Evolutionary conservation across 2,329 filamentous ascomycete genomes (phyloP).

Genomic region (Emmonsia crescens): DNA sequence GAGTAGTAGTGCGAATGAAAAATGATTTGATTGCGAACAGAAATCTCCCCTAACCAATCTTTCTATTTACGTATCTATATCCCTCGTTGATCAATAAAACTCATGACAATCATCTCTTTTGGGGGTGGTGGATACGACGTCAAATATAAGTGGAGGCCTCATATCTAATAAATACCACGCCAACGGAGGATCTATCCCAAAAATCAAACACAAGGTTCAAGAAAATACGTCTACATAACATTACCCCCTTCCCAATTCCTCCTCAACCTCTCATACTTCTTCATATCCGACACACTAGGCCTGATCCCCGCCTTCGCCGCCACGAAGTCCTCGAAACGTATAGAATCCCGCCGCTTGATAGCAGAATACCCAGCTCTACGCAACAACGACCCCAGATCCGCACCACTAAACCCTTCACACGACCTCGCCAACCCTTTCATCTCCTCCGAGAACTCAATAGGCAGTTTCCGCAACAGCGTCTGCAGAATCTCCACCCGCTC

Average conservation of each 20-base stretch:
- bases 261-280: slow-evolving; percentile 46
- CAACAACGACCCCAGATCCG: slow-evolving; percentile 50
- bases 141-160: background rate
- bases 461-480: slow-evolving; percentile 47
- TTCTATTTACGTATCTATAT: background rate
- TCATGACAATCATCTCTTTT: background rate
- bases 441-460: slow-evolving; percentile 41
- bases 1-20: background rate
- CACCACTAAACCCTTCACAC: slow-evolving; percentile 68
- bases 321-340: slow-evolving; percentile 37
- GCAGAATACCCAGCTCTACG: slow-evolving; percentile 49
- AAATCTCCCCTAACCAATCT: background rate
- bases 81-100: background rate
- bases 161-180: background rate
- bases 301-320: slow-evolving; percentile 30
- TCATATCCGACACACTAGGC: slow-evolving; percentile 46
- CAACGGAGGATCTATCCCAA: slow-evolving; percentile 5
- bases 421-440: slow-evolving; percentile 57
- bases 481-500: slow-evolving; percentile 79
- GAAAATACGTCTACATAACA: slow-evolving; percentile 8
- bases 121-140: background rate
- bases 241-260: slow-evolving; percentile 37
- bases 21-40: background rate
- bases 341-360: slow-evolving; percentile 38
- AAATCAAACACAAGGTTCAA: background rate